These are phyloP conservation scores for Colletotrichum nymphaeae DNA, from an alignment of 2,329 filamentous ascomycete species.

Conservation along the genomic window DNA sequence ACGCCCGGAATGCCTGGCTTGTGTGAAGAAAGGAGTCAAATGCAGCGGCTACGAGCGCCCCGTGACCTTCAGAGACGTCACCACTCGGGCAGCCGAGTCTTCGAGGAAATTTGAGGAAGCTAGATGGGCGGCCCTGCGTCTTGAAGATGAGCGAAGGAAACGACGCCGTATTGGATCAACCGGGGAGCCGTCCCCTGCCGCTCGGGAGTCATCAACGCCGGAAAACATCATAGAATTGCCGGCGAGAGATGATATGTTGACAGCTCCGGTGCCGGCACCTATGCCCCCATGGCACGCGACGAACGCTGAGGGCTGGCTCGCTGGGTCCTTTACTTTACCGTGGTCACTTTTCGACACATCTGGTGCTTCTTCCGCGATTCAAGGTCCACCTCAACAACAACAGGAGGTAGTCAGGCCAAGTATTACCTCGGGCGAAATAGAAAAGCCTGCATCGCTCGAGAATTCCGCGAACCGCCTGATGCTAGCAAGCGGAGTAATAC, in stretches of 20 bases:
- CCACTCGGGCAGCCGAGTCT: constrained; percentile 18
- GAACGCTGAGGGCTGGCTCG: neutral
- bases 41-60: constrained; percentile 29
- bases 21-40: constrained; percentile 17
- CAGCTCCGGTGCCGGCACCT: neutral
- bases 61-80: constrained; percentile 27
- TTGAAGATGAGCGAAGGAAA: constrained; percentile 19
- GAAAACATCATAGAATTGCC: neutral
- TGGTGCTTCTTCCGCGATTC: neutral
- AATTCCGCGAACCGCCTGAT: neutral
- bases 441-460: neutral
- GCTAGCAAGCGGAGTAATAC: too few relatives aligned
- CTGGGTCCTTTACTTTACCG: neutral
- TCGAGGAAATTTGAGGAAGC: constrained; percentile 25
- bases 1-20: constrained; percentile 21
- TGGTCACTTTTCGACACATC: constrained; percentile 11
- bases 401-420: too few relatives aligned
- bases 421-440: too few relatives aligned
- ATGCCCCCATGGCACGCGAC: neutral
- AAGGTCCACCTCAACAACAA: neutral
- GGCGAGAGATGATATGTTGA: neutral
- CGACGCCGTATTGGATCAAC: neutral
- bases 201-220: neutral
- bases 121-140: constrained; percentile 10
- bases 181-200: neutral